Conservation (phyloP, 306 rosid genomes). For the Sicyos baderoa region DNA sequence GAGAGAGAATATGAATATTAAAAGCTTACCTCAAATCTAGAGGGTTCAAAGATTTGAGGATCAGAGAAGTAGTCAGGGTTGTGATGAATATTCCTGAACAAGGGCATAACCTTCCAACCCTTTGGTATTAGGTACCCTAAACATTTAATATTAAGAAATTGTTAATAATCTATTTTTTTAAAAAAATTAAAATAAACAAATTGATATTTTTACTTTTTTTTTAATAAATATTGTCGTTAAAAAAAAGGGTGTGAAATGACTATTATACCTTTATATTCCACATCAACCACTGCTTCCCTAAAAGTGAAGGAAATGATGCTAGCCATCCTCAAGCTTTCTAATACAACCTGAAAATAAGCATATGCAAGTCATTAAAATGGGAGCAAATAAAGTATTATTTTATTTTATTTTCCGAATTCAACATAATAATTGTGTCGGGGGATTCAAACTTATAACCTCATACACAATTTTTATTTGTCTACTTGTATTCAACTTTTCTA, state of each 20-base stretch:
- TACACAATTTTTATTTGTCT: too few species aligned
- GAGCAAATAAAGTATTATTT: too few species aligned
- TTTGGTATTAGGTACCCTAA: constrained; percentile 83
- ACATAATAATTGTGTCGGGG: too few species aligned
- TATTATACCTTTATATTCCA: constrained; percentile 57
- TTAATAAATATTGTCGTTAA: neutral
- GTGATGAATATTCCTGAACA: constrained; percentile 86
- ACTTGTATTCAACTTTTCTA: too few species aligned
- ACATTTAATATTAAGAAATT: neutral
- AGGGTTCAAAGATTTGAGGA: constrained; percentile 76
- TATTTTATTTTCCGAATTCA: too few species aligned
- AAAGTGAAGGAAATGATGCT: constrained; percentile 82
- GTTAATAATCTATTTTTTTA: neutral
- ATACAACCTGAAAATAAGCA: constrained; percentile 45
- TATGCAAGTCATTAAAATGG: neutral
- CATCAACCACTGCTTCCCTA: constrained; percentile 82
- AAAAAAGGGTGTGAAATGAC: neutral
- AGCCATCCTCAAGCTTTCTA: constrained; percentile 85
- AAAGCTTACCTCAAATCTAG: constrained; percentile 71
- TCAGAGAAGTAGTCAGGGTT: constrained; percentile 57
- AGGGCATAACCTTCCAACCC: constrained; percentile 99
- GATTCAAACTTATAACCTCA: too few species aligned
- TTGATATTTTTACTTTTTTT: neutral
- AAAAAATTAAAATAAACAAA: neutral
- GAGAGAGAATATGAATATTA: neutral